Percentiles rank a stretch among this genome's conserved stretches.
phyloP scores from a whole-genome alignment of 2,329 filamentous ascomycete genomes.

The Calonectria honghensis region DNA sequence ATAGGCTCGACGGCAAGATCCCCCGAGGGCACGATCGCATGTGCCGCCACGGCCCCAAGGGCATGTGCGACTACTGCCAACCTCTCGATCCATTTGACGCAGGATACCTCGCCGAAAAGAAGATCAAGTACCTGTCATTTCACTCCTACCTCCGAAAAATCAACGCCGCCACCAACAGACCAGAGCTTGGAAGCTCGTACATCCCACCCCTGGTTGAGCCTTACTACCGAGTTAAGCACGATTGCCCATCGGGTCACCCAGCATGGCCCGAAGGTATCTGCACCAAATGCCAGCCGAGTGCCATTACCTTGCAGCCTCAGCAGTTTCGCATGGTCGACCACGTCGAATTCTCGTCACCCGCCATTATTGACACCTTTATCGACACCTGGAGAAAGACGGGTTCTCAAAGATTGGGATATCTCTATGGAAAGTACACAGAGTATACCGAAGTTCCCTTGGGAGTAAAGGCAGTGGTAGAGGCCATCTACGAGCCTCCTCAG shows the following conservation, averaged over 20 bases:
- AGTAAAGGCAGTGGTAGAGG: constrained; percentile 95
- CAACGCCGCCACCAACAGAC: constrained; percentile 97
- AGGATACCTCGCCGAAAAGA: constrained; percentile 93
- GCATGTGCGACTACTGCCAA: constrained; percentile 99
- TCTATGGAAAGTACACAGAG: constrained; percentile 93
- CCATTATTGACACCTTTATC: constrained; percentile 91
- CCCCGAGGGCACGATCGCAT: constrained; percentile 86
- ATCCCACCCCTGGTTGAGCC: constrained; percentile 96
- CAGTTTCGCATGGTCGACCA: constrained; percentile 98
- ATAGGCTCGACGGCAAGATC: constrained; percentile 94
- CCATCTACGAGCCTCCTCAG: constrained; percentile 97
- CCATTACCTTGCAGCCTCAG: constrained; percentile 95
- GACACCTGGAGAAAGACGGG: constrained; percentile 94
- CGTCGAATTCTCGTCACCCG: constrained; percentile 92
- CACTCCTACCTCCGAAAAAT: constrained; percentile 96
- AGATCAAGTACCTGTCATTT: constrained; percentile 99
- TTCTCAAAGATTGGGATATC: constrained; percentile 87
- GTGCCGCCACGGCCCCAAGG: constrained; percentile 96
- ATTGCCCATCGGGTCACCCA: constrained; percentile 95
- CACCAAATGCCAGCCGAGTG: constrained; percentile 97
- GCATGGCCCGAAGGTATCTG: constrained; percentile 98
- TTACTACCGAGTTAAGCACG: constrained; percentile 89
- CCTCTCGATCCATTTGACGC: constrained; percentile 94
- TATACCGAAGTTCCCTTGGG: constrained; percentile 95
- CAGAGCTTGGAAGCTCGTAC: constrained; percentile 93